Evolutionary conservation across 371 early-diverging fungal species (phyloP).

Genomic region (Apophysomyces ossiformis): DNA sequence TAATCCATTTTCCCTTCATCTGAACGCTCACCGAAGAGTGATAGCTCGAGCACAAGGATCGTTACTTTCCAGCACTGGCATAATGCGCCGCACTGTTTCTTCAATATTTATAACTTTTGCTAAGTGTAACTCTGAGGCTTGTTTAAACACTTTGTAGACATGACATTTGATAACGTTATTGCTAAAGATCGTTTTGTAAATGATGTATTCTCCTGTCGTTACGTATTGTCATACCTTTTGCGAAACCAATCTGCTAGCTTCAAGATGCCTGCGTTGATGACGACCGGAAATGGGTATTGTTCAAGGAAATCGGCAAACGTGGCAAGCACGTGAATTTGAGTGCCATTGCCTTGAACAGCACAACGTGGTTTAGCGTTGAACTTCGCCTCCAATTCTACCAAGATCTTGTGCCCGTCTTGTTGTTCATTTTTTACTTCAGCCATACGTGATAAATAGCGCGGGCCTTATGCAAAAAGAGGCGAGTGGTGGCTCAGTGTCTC

Average conservation of each 20-base stretch:
- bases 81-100: conserved; percentile 56
- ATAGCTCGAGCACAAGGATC: conserved; percentile 59
- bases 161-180: conserved; percentile 59
- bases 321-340: conserved; percentile 58
- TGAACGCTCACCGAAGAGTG: conserved; percentile 51
- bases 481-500: background rate
- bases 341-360: conserved; percentile 38
- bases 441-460: background rate
- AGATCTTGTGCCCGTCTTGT: conserved; percentile 43
- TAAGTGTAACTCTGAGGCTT: conserved; percentile 51
- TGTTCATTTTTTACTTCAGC: conserved; percentile 21
- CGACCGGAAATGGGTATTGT: conserved; percentile 57
- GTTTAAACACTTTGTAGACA: conserved; percentile 58
- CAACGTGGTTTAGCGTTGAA: conserved; percentile 49
- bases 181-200: conserved; percentile 26
- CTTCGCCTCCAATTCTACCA: conserved; percentile 40
- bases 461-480: background rate
- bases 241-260: conserved; percentile 66
- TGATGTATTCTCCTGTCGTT: background rate
- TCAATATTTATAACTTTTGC: conserved; percentile 59
- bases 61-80: conserved; percentile 56
- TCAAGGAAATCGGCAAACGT: conserved; percentile 57
- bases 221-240: conserved; percentile 36
- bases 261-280: conserved; percentile 61
- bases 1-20: background rate